Conservation (phyloP, 2,329 filamentous ascomycete genomes). For the Paraphoma chrysanthemicola region DNA sequence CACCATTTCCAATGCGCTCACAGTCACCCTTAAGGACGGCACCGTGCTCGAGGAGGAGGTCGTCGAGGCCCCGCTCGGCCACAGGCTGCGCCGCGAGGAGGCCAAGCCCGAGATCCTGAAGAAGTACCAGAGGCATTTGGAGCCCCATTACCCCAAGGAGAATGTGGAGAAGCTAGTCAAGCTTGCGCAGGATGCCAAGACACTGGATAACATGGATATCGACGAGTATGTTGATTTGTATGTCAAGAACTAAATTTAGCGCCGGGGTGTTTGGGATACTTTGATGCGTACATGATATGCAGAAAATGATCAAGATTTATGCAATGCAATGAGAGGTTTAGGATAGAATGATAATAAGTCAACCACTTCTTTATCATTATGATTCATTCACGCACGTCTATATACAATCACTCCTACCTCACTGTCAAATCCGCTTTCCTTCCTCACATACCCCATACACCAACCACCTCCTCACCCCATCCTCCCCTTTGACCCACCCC, state of each 20-base stretch:
- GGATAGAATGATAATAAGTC: too few species aligned
- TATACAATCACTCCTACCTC: too few species aligned
- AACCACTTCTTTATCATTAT: too few species aligned
- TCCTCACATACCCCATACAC: too few species aligned
- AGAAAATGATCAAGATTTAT: too few species aligned
- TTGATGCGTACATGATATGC: too few species aligned
- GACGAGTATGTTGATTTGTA: constrained; percentile 95
- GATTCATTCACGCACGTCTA: too few species aligned
- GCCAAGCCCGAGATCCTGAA: constrained; percentile 95
- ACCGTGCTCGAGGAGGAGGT: constrained; percentile 88
- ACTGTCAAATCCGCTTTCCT: too few species aligned
- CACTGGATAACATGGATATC: constrained; percentile 80
- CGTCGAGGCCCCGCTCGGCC: constrained; percentile 92
- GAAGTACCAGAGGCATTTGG: constrained; percentile 94
- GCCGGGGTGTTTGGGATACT: too few species aligned
- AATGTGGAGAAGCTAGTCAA: constrained; percentile 84
- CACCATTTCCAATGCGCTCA: constrained; percentile 96
- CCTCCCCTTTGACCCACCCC: too few species aligned
- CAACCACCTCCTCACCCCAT: too few species aligned
- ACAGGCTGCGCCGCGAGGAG: constrained; percentile 89
- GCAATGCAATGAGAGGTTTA: too few species aligned
- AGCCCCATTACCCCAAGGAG: constrained; percentile 78
- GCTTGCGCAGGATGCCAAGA: constrained; percentile 76
- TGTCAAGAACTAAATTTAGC: constrained; percentile 57
- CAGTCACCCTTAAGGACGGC: constrained; percentile 92